Conservation (phyloP, 1,284 basidiomycete species). For the Agaricales sp. region DNA sequence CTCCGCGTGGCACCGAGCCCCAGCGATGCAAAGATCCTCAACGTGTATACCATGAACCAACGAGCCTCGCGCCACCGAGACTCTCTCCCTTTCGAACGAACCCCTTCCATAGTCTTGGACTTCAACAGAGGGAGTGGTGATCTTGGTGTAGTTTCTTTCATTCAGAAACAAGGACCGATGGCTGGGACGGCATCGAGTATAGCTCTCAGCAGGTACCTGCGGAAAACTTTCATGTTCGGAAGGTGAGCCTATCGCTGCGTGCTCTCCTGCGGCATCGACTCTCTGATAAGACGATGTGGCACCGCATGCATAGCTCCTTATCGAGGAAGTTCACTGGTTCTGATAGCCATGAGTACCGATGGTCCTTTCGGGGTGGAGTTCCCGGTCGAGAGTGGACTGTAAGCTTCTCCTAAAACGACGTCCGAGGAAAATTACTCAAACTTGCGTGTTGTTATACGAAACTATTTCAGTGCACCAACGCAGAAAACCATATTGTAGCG, state of each 20-base stretch:
- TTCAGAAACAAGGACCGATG: conserved; percentile 31
- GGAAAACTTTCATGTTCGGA: conserved; percentile 50
- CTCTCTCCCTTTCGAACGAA: conserved; percentile 34
- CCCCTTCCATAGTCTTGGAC: conserved; percentile 45
- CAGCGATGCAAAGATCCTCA: conserved; percentile 26
- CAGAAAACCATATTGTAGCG: conserved; percentile 42
- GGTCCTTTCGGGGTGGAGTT: conserved; percentile 37
- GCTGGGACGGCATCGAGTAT: conserved; percentile 40
- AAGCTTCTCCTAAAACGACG: conserved; percentile 25
- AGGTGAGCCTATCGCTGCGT: conserved; percentile 32
- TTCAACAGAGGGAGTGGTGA: conserved; percentile 37
- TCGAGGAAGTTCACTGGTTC: conserved; percentile 54
- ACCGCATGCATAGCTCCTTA: conserved; percentile 33
- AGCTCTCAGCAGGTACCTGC: conserved; percentile 18
- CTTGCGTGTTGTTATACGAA: too few relatives aligned
- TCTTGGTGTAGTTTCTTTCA: conserved; percentile 47
- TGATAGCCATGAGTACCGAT: conserved; percentile 57
- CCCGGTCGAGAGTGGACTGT: conserved; percentile 63
- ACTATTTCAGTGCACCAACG: conserved; percentile 39
- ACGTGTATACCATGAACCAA: conserved; percentile 43
- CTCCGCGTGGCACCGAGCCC: conserved; percentile 36
- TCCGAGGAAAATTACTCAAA: too few relatives aligned
- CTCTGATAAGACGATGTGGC: conserved; percentile 4
- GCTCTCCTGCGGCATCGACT: background rate
- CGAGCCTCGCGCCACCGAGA: conserved; percentile 49